These are phyloP conservation scores for Mycena chlorophos DNA, from an alignment of 768 basidiomycete species.

Conservation along the genomic window DNA sequence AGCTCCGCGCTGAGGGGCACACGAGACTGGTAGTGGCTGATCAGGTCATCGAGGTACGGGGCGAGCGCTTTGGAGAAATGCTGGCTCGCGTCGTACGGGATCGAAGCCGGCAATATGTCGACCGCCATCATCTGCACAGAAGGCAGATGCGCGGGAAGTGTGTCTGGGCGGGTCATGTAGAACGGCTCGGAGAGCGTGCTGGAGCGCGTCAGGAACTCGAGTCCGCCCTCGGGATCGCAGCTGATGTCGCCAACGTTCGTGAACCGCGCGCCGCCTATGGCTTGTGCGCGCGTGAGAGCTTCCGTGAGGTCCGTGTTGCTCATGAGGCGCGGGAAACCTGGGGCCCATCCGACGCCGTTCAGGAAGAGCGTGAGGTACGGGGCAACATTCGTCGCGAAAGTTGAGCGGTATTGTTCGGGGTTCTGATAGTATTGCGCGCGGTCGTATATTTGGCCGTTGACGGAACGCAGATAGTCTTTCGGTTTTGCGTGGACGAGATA, in stretches of 20 bases:
- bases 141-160: slow-evolving; percentile 47
- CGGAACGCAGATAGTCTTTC: slow-evolving; percentile 65
- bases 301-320: slow-evolving; percentile 58
- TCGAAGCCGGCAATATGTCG: slow-evolving; percentile 85
- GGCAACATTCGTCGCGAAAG: slow-evolving; percentile 75
- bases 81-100: slow-evolving; percentile 78
- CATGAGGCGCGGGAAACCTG: slow-evolving; percentile 78
- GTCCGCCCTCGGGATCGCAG: slow-evolving; percentile 65
- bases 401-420: slow-evolving; percentile 64
- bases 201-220: neutral
- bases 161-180: slow-evolving; percentile 50
- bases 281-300: slow-evolving; percentile 49
- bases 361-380: slow-evolving; percentile 84
- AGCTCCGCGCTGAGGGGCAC: slow-evolving; percentile 46
- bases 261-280: slow-evolving; percentile 57
- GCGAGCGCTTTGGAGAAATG: slow-evolving; percentile 69
- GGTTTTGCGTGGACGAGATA: slow-evolving; percentile 76
- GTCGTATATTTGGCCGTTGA: slow-evolving; percentile 56
- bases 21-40: slow-evolving; percentile 41
- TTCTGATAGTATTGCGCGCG: slow-evolving; percentile 73
- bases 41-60: slow-evolving; percentile 66
- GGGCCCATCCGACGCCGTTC: slow-evolving; percentile 85
- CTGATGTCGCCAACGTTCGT: slow-evolving; percentile 83
- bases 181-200: slow-evolving; percentile 80
- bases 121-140: slow-evolving; percentile 82